Evolutionary conservation across 108 stramenopile genomes (phyloP).

Genomic region (Chaetoceros muelleri): DNA sequence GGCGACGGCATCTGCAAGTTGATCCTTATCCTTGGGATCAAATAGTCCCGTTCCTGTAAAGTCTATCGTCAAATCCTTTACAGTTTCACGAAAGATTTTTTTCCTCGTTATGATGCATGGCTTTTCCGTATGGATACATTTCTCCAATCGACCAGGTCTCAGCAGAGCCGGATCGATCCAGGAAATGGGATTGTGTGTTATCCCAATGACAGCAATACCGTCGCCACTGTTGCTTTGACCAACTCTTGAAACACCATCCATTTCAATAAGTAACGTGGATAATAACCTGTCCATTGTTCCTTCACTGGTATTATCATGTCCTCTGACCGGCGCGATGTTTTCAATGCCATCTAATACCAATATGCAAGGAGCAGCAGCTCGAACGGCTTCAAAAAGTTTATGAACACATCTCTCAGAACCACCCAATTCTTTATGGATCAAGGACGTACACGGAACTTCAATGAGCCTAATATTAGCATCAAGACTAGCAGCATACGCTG

Average conservation of each 20-base stretch:
- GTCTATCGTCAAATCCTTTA: slow-evolving; percentile 20
- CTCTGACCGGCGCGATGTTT: slow-evolving; percentile 61
- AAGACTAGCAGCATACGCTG: slow-evolving; percentile 39
- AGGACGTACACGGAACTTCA: slow-evolving; percentile 73
- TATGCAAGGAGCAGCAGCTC: slow-evolving; percentile 74
- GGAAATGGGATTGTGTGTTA: slow-evolving; percentile 43
- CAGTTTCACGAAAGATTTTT: slow-evolving; percentile 25
- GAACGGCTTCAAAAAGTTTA: slow-evolving; percentile 42
- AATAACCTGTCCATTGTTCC: slow-evolving; percentile 84
- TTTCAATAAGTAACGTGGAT: slow-evolving; percentile 67
- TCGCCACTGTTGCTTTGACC: slow-evolving; percentile 3
- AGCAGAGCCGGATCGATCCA: slow-evolving; percentile 73
- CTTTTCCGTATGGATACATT: slow-evolving; percentile 31
- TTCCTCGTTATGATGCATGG: slow-evolving; percentile 43
- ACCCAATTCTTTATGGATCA: slow-evolving; percentile 82
- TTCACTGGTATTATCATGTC: slow-evolving; percentile 76
- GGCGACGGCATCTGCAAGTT: slow-evolving; percentile 30
- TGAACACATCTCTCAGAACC: slow-evolving; percentile 69
- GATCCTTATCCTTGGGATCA: slow-evolving; percentile 20
- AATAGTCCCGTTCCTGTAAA: slow-evolving; percentile 18
- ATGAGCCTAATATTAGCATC: slow-evolving; percentile 47
- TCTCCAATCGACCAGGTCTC: slow-evolving; percentile 63
- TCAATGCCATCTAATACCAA: slow-evolving; percentile 78
- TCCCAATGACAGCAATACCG: slow-evolving; percentile 60
- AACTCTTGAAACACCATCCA: slow-evolving; percentile 62